phyloP scores from a whole-genome alignment of 164 flowering plant species.

The Nymphaea thermarum region DNA sequence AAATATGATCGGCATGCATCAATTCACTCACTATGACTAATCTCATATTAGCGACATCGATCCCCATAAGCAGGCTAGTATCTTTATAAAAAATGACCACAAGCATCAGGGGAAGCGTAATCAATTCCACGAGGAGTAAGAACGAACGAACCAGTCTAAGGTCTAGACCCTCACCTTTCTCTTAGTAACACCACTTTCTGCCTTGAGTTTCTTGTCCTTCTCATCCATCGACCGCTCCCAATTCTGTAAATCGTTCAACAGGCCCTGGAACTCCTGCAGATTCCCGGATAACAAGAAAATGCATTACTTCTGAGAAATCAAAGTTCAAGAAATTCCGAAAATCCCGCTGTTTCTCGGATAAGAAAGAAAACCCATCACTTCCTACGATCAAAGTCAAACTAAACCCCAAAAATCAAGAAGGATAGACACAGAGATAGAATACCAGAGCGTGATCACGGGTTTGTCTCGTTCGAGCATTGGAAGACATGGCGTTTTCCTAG shows the following conservation, averaged over 20 bases:
- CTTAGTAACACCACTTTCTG: constrained; percentile 17
- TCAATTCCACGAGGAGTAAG: background rate
- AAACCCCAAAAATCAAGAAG: background rate
- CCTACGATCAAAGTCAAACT: background rate
- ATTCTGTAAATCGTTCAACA: constrained; percentile 75
- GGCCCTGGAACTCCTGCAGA: constrained; percentile 64
- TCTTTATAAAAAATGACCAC: background rate
- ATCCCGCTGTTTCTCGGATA: background rate
- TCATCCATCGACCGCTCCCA: constrained; percentile 64
- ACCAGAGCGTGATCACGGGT: background rate
- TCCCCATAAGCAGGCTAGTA: background rate
- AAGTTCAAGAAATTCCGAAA: background rate
- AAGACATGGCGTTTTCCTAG: background rate
- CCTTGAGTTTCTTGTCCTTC: constrained; percentile 48
- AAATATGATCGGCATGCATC: background rate
- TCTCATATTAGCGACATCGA: background rate
- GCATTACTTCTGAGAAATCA: background rate
- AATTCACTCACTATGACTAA: background rate
- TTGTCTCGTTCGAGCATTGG: background rate
- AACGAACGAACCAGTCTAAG: background rate
- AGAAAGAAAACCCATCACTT: background rate
- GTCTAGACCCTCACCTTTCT: constrained; percentile 12
- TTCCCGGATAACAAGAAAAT: background rate
- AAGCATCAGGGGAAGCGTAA: background rate
- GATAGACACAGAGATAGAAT: background rate